Conservation (phyloP, 208 protist species). For the Lotmaria passim region DNA sequence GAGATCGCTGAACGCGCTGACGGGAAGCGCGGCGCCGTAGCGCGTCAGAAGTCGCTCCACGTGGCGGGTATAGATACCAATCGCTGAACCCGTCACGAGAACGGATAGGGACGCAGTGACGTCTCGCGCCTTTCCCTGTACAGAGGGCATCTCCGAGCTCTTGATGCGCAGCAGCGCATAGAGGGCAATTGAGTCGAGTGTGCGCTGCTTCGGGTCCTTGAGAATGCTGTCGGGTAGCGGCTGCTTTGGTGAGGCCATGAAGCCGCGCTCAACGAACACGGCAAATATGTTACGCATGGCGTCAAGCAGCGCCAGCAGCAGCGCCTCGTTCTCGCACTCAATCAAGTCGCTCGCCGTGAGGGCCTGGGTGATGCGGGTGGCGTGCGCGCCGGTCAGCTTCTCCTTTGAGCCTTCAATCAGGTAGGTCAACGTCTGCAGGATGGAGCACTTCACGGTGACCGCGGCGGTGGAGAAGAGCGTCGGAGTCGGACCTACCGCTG, state of each 20-base stretch:
- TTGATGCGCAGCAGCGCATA: constrained; percentile 76
- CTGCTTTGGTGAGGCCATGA: constrained; percentile 58
- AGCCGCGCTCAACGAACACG: constrained; percentile 55
- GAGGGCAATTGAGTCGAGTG: constrained; percentile 82
- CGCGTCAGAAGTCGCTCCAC: constrained; percentile 57
- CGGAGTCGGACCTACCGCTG: constrained; percentile 22
- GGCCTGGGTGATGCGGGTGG: constrained; percentile 63
- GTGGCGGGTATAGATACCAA: constrained; percentile 78
- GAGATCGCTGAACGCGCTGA: constrained; percentile 74
- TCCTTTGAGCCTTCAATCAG: constrained; percentile 72
- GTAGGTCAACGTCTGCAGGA: constrained; percentile 70
- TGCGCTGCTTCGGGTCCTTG: constrained; percentile 62
- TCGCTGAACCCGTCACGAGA: constrained; percentile 57
- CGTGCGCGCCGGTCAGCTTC: constrained; percentile 61
- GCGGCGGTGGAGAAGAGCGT: constrained; percentile 91
- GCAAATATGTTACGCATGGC: constrained; percentile 43
- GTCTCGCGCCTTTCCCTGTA: constrained; percentile 39
- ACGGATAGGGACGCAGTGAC: constrained; percentile 54
- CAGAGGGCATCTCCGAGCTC: constrained; percentile 44
- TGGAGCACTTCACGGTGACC: constrained; percentile 71
- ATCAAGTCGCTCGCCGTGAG: constrained; percentile 68
- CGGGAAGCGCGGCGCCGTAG: constrained; percentile 69
- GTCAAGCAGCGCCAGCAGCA: constrained; percentile 68
- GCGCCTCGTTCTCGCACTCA: constrained; percentile 66
- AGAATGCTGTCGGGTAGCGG: constrained; percentile 63